A percentile compares a stretch with the other conserved stretches of the same genome.
These are phyloP conservation scores for Hirsutella rhossiliensis DNA, from an alignment of 2,329 filamentous ascomycete species.

Conservation along the genomic window DNA sequence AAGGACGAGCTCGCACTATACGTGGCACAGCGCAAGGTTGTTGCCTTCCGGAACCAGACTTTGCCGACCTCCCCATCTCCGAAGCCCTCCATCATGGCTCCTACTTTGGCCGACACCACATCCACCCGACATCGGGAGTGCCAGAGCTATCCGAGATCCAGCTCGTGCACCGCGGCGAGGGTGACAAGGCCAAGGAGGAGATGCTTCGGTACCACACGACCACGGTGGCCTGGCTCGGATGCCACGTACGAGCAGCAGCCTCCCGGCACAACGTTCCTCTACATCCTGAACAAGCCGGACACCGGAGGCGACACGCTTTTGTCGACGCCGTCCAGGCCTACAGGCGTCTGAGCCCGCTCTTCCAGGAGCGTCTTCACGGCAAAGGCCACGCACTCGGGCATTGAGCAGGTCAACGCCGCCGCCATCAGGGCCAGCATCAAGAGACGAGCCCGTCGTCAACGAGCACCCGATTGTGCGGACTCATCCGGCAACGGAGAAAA, in stretches of 20 bases:
- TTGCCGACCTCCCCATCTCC: constrained; percentile 55
- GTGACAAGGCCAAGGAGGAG: constrained; percentile 33
- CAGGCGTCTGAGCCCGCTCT: constrained; percentile 63
- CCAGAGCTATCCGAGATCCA: constrained; percentile 66
- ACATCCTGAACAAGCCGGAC: constrained; percentile 69
- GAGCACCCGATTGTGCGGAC: constrained; percentile 71
- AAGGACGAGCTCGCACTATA: constrained; percentile 69
- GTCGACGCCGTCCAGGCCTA: constrained; percentile 72
- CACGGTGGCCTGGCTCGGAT: constrained; percentile 75
- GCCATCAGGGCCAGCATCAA: constrained; percentile 56
- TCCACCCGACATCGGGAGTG: constrained; percentile 67
- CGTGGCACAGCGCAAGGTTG: constrained; percentile 66
- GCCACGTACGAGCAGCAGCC: constrained; percentile 82
- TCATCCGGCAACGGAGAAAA: constrained; percentile 75
- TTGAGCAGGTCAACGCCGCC: constrained; percentile 66
- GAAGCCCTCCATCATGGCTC: constrained; percentile 57
- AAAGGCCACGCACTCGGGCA: constrained; percentile 67
- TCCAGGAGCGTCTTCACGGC: constrained; percentile 70
- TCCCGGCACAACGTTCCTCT: constrained; percentile 81
- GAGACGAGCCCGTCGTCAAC: constrained; percentile 61
- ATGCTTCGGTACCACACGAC: constrained; percentile 61
- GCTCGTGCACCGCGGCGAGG: constrained; percentile 60
- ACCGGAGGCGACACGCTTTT: constrained; percentile 82
- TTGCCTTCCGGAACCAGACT: constrained; percentile 69
- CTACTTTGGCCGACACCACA: constrained; percentile 73